Evolutionary conservation across 495 filamentous ascomycete species (phyloP).

Genomic region (Neohortaea acidophila): DNA sequence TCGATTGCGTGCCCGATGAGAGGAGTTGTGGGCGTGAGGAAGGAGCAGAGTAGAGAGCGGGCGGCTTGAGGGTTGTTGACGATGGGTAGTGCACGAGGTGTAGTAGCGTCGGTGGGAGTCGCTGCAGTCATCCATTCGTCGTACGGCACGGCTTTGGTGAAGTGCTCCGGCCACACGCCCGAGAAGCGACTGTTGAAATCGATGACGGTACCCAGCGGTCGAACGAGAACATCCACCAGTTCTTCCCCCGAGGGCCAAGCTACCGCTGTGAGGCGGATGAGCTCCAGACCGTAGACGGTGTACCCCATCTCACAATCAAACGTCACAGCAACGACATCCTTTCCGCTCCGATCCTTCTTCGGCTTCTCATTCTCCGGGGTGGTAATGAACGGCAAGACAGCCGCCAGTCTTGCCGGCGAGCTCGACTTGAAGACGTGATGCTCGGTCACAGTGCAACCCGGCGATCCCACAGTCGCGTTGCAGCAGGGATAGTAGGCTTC

Average conservation of each 20-base stretch:
- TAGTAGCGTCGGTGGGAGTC: constrained; percentile 18
- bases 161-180: constrained; percentile 62
- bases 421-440: constrained; percentile 82
- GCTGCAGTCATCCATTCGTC: constrained; percentile 12
- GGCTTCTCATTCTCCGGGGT: constrained; percentile 40
- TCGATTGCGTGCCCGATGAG: constrained; percentile 88
- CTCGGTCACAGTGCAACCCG: constrained; percentile 52
- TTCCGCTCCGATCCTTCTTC: constrained; percentile 27
- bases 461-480: constrained; percentile 47
- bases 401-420: constrained; percentile 57
- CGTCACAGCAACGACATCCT: constrained; percentile 36
- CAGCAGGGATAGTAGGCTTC: constrained; percentile 67
- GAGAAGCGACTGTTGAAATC: constrained; percentile 87
- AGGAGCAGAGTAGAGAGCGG: constrained; percentile 52
- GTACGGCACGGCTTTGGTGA: constrained; percentile 50
- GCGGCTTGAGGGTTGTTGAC: constrained; percentile 57
- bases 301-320: constrained; percentile 99
- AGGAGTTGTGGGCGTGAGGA: constrained; percentile 58
- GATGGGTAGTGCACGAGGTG: constrained; percentile 50
- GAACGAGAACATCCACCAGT: constrained; percentile 72
- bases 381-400: constrained; percentile 58
- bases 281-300: constrained; percentile 68
- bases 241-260: constrained; percentile 66
- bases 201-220: constrained; percentile 66
- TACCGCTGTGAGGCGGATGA: constrained; percentile 74